phyloP scores from a whole-genome alignment of 345 rosid species.

The Pelargonium nanum region DNA sequence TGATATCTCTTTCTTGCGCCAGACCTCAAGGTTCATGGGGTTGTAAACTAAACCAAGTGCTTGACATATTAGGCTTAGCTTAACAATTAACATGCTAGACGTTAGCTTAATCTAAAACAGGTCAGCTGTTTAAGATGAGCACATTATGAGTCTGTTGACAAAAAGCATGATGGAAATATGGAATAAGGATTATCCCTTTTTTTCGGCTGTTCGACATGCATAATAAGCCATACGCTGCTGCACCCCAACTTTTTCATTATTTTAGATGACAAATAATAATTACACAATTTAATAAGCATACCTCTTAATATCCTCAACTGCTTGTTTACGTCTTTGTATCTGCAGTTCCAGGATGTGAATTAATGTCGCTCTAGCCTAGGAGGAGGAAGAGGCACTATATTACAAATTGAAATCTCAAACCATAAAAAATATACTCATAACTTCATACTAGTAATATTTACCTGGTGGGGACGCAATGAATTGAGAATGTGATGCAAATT shows the following conservation, averaged over 20 bases:
- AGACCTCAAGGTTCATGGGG: not conserved
- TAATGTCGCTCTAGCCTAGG: conserved; percentile 88
- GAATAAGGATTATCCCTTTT: too few relatives aligned
- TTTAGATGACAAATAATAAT: not conserved
- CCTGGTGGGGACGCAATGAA: conserved; percentile 94
- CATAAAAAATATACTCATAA: too few relatives aligned
- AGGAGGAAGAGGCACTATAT: not conserved
- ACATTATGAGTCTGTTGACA: not conserved
- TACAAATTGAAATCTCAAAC: conserved; percentile 5
- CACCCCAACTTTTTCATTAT: not conserved
- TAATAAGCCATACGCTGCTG: not conserved
- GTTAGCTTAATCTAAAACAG: not conserved
- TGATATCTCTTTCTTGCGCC: too few relatives aligned
- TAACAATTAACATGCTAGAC: not conserved
- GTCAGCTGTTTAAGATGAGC: not conserved
- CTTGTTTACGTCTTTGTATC: conserved; percentile 75
- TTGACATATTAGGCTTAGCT: not conserved
- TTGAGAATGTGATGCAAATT: conserved; percentile 94
- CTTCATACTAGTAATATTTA: conserved; percentile 7
- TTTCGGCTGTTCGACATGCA: too few relatives aligned
- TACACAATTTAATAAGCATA: conserved; percentile 12
- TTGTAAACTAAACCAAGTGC: not conserved
- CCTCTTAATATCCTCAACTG: conserved; percentile 92
- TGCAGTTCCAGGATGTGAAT: conserved; percentile 88
- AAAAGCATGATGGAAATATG: not conserved